Percentiles rank a stretch among this genome's conserved stretches.
These are phyloP conservation scores for Trematosphaeria pertusa DNA, from an alignment of 2,329 filamentous ascomycete genomes.

Conservation along the genomic window DNA sequence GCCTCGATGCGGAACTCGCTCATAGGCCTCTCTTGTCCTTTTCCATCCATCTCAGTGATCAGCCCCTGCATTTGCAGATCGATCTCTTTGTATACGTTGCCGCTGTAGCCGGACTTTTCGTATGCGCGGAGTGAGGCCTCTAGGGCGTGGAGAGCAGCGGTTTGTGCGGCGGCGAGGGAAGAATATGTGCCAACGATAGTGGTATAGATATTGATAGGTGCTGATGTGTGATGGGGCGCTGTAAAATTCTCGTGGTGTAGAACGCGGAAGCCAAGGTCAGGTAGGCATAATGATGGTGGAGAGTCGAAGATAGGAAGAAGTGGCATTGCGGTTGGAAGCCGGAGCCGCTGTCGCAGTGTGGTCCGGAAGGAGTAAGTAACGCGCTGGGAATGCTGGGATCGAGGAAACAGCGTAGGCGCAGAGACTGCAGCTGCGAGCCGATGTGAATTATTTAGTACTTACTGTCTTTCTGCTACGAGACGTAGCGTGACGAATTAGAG, in stretches of 20 bases:
- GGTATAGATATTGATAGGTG: neutral
- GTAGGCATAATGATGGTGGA: neutral
- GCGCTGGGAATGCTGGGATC: no score
- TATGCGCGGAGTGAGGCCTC: neutral
- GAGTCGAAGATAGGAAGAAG: neutral
- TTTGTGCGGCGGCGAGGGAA: slow-evolving; percentile 1
- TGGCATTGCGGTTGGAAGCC: neutral
- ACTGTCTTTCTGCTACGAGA: no score
- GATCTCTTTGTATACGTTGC: slow-evolving; percentile 2
- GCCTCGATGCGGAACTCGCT: slow-evolving; percentile 7
- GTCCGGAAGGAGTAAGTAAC: no score
- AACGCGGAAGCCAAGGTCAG: slow-evolving; percentile 2
- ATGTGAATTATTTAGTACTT: no score
- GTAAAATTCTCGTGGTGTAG: slow-evolving; percentile 1
- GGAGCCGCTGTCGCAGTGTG: no score
- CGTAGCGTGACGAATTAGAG: no score
- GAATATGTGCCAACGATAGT: neutral
- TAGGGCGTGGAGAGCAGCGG: slow-evolving; percentile 2
- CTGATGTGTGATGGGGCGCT: neutral
- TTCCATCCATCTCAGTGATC: neutral
- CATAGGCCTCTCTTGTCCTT: neutral
- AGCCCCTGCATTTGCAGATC: slow-evolving; percentile 1
- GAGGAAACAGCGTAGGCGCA: no score
- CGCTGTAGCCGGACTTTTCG: neutral
- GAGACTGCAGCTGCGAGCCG: no score